Percentiles rank a stretch among this genome's conserved stretches.
These are phyloP conservation scores for Rugiboletus extremiorientalis DNA, from an alignment of 1,284 basidiomycete genomes.

Conservation along the genomic window DNA sequence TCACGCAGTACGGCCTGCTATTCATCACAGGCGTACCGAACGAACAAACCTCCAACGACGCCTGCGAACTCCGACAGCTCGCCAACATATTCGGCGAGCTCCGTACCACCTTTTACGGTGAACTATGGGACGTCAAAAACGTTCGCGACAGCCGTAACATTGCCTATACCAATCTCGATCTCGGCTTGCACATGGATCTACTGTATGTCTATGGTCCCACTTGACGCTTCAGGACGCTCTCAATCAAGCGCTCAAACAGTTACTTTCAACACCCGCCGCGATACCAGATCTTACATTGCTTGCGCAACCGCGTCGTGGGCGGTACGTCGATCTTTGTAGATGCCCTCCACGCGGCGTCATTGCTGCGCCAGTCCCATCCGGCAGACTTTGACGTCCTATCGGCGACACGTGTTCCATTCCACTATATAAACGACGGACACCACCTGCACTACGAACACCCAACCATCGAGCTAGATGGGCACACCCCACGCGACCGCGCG, in stretches of 20 bases:
- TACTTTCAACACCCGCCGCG: slow-evolving; percentile 90
- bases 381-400: slow-evolving; percentile 62
- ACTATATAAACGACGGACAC: slow-evolving; percentile 91
- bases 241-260: slow-evolving; percentile 40
- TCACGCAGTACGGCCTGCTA: slow-evolving; percentile 54
- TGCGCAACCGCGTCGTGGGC: slow-evolving; percentile 82
- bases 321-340: slow-evolving; percentile 92
- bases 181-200: slow-evolving; percentile 93
- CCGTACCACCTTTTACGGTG: slow-evolving; percentile 89
- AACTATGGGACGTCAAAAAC: slow-evolving; percentile 88
- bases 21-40: slow-evolving; percentile 63
- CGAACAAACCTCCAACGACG: slow-evolving; percentile 49
- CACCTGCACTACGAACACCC: slow-evolving; percentile 81
- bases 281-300: slow-evolving; percentile 89
- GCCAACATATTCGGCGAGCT: slow-evolving; percentile 73
- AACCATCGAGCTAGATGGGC: slow-evolving; percentile 67
- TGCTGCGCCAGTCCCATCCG: slow-evolving; percentile 52
- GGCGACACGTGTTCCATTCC: slow-evolving; percentile 73
- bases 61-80: slow-evolving; percentile 67
- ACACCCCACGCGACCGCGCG: slow-evolving; percentile 12
- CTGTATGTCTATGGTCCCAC: slow-evolving; percentile 51
- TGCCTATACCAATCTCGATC: slow-evolving; percentile 90
- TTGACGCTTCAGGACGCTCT: not conserved
- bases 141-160: slow-evolving; percentile 82
- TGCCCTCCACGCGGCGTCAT: slow-evolving; percentile 64